Evolutionary conservation across 768 basidiomycete species (phyloP).

Genomic region (Russula sp.): DNA sequence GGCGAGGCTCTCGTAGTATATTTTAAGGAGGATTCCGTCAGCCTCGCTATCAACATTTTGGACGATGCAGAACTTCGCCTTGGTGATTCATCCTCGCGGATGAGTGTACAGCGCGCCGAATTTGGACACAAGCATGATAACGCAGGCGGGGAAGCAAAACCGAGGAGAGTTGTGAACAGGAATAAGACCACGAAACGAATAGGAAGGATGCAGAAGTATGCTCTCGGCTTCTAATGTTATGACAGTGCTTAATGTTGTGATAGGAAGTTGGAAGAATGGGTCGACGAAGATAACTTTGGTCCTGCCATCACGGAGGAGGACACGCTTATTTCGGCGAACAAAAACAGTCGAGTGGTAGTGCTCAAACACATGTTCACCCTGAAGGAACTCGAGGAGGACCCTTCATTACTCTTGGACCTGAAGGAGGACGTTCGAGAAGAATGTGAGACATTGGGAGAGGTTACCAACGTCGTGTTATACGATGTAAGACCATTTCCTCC

Average conservation of each 20-base stretch:
- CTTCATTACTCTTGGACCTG: constrained; percentile 79
- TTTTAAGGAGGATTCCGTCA: constrained; percentile 95
- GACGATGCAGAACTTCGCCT: constrained; percentile 89
- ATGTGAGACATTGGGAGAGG: constrained; percentile 83
- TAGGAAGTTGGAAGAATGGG: constrained; percentile 93
- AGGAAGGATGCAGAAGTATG: constrained; percentile 83
- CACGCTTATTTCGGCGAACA: constrained; percentile 38
- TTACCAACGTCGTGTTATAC: constrained; percentile 92
- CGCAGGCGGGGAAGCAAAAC: constrained; percentile 40
- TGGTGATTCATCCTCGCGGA: constrained; percentile 67
- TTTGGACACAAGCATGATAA: constrained; percentile 62
- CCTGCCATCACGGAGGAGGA: constrained; percentile 58
- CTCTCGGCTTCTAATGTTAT: constrained; percentile 8
- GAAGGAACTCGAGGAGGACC: constrained; percentile 78
- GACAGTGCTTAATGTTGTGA: background rate
- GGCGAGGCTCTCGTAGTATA: constrained; percentile 95
- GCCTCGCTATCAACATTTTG: constrained; percentile 72
- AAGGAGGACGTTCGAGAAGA: constrained; percentile 97
- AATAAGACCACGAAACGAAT: constrained; percentile 70
- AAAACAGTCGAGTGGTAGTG: constrained; percentile 77
- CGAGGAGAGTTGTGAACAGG: constrained; percentile 64
- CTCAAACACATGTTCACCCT: constrained; percentile 94
- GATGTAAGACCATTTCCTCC: constrained; percentile 54
- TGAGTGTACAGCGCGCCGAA: constrained; percentile 71
- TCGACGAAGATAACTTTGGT: constrained; percentile 89